A percentile compares a stretch with the other conserved stretches of the same genome.
phyloP scores from a whole-genome alignment of 2,329 filamentous ascomycete species.

The Fusarium equiseti region DNA sequence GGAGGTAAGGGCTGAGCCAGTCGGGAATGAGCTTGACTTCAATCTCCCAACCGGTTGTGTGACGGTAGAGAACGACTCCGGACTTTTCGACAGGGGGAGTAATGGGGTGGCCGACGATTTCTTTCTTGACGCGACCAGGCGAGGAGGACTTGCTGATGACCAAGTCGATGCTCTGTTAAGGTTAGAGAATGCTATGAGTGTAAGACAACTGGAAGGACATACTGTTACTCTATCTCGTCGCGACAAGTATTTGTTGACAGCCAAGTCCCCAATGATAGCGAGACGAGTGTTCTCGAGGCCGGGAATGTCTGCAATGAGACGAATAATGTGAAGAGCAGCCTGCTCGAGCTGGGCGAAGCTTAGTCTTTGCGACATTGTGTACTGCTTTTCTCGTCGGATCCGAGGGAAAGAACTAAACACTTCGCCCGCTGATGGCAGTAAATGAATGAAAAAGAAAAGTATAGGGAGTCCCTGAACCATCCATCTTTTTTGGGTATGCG shows the following conservation, averaged over 20 bases:
- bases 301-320: constrained; percentile 75
- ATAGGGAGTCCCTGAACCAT: background rate
- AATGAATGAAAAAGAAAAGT: constrained; percentile 1
- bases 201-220: background rate
- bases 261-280: constrained; percentile 46
- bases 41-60: constrained; percentile 46
- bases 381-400: constrained; percentile 15
- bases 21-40: constrained; percentile 49
- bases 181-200: background rate
- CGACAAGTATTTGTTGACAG: constrained; percentile 46
- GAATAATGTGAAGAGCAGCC: constrained; percentile 86
- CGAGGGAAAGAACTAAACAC: constrained; percentile 31
- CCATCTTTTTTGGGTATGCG: background rate
- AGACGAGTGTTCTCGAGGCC: constrained; percentile 48
- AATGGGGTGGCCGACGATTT: constrained; percentile 48
- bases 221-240: constrained; percentile 34
- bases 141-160: constrained; percentile 49
- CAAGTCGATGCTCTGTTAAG: constrained; percentile 46
- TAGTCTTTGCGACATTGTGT: constrained; percentile 42
- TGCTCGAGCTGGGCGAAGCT: constrained; percentile 67
- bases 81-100: constrained; percentile 46
- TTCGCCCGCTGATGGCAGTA: constrained; percentile 30
- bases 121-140: constrained; percentile 47
- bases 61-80: constrained; percentile 44
- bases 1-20: constrained; percentile 49